phyloP scores from a whole-genome alignment of 768 basidiomycete species.

The Termitomyces sp. region DNA sequence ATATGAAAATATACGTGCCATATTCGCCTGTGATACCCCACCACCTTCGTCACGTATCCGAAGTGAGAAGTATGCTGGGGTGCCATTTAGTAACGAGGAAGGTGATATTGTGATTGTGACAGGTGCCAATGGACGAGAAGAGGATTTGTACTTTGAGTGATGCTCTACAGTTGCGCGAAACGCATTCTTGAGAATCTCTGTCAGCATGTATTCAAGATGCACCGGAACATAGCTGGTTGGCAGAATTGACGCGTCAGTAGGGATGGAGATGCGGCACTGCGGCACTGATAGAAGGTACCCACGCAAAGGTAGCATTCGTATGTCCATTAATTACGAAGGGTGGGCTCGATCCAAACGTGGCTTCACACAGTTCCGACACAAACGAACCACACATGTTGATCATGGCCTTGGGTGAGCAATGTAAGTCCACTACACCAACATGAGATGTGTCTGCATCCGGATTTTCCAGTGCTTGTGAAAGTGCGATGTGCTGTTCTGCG shows the following conservation, averaged over 20 bases:
- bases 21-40: conserved; percentile 70
- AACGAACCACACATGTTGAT: conserved; percentile 79
- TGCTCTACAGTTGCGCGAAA: conserved; percentile 88
- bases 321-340: conserved; percentile 68
- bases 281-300: conserved; percentile 28
- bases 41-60: conserved; percentile 86
- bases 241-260: conserved; percentile 1
- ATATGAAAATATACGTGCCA: conserved; percentile 84
- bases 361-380: conserved; percentile 80
- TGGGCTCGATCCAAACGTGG: conserved; percentile 74
- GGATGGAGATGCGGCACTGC: not conserved
- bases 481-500: conserved; percentile 87
- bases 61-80: conserved; percentile 60
- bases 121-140: conserved; percentile 46
- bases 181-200: conserved; percentile 87
- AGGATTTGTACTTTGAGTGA: conserved; percentile 42
- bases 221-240: conserved; percentile 69
- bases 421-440: conserved; percentile 72
- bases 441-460: conserved; percentile 34
- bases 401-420: conserved; percentile 70
- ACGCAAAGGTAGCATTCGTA: conserved; percentile 73
- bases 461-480: conserved; percentile 63
- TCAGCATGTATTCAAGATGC: conserved; percentile 88
- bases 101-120: conserved; percentile 71
- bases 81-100: conserved; percentile 31